phyloP scores from a whole-genome alignment of 2,329 filamentous ascomycete species.

The Lasiodiplodia gonubiensis region DNA sequence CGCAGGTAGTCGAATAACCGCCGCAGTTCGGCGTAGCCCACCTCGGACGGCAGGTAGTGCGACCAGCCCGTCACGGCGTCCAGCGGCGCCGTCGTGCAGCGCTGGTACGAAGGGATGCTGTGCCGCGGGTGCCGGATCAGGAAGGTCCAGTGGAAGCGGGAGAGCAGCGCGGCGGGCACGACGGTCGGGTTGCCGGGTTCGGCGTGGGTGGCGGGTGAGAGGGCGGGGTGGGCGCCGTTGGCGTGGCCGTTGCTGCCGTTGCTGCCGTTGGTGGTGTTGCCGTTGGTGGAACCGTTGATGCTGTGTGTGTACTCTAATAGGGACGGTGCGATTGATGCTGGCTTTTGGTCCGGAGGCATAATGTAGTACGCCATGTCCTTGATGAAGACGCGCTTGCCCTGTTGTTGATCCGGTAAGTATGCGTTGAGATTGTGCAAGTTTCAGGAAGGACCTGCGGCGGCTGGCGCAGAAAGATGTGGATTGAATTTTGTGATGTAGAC shows the following conservation, averaged over 20 bases:
- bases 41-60: conserved; percentile 84
- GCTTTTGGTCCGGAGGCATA: conserved; percentile 73
- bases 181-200: conserved; percentile 84
- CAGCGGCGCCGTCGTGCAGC: conserved; percentile 89
- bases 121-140: conserved; percentile 94
- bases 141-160: conserved; percentile 91
- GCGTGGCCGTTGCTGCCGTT: conserved; percentile 30
- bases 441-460: not conserved
- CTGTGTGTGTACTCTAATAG: conserved; percentile 65
- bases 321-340: conserved; percentile 77
- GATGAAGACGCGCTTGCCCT: conserved; percentile 95
- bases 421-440: too few species aligned
- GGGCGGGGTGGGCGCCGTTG: conserved; percentile 41
- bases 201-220: conserved; percentile 62
- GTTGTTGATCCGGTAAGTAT: conserved; percentile 44
- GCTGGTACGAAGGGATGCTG: conserved; percentile 91
- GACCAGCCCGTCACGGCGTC: conserved; percentile 82
- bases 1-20: conserved; percentile 85
- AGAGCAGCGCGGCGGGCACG: conserved; percentile 74
- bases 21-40: conserved; percentile 88
- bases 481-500: too few species aligned
- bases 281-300: conserved; percentile 51
- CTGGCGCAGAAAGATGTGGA: too few species aligned
- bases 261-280: conserved; percentile 40
- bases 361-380: conserved; percentile 98